A percentile compares a stretch with the other conserved stretches of the same genome.
Evolutionary conservation across 2,329 filamentous ascomycete genomes (phyloP).

Genomic region (Fusarium concolor): DNA sequence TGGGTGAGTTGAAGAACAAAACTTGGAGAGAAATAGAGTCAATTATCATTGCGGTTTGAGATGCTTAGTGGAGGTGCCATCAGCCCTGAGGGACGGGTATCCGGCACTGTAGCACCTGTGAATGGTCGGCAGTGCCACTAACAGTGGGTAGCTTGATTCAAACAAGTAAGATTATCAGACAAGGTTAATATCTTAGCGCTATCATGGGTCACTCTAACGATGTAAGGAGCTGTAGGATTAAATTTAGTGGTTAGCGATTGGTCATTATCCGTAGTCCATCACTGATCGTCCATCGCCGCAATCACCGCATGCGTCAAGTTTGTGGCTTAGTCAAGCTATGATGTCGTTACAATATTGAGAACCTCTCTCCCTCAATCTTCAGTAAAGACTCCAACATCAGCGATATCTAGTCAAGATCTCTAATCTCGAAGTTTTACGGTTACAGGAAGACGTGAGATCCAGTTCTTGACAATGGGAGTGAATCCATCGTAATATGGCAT

Average conservation of each 20-base stretch:
- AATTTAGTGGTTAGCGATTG: background rate
- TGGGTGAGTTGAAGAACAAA: background rate
- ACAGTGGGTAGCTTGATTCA: background rate
- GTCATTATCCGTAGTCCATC: too few species aligned
- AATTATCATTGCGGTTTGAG: background rate
- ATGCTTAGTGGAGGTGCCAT: background rate
- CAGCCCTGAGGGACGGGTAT: slow-evolving; percentile 10
- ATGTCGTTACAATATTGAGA: too few species aligned
- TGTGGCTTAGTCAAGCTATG: background rate
- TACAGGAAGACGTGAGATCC: slow-evolving; percentile 12
- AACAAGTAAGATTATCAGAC: background rate
- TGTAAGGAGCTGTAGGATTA: background rate
- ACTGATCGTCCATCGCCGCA: background rate
- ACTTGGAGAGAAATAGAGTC: background rate
- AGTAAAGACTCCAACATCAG: background rate
- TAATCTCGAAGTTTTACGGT: background rate
- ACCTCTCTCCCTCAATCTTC: background rate
- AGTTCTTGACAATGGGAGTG: slow-evolving; percentile 12
- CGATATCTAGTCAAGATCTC: background rate
- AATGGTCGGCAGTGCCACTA: background rate
- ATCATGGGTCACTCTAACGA: background rate
- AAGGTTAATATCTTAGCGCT: background rate
- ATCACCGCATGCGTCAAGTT: too few species aligned
- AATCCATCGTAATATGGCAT: slow-evolving; percentile 14
- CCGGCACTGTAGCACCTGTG: background rate